Evolutionary conservation across 2,329 filamentous ascomycete genomes (phyloP), one percentile per base, ranked within the genome.

Genomic region (Mollisiaceae sp.): DNA sequence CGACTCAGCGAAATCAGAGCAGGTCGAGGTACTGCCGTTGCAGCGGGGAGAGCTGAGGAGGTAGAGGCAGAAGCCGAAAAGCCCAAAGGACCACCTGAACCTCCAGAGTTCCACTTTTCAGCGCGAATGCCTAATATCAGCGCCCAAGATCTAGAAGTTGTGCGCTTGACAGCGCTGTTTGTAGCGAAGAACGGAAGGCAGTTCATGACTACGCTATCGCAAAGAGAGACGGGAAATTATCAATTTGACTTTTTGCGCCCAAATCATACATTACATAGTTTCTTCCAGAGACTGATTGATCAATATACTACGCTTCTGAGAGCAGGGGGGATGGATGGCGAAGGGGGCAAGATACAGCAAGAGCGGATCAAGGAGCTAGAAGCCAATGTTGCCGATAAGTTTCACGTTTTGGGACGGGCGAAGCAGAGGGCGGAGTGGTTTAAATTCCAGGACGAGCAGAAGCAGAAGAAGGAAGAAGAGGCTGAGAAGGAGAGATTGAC

Each of bases 121-220:
- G 94, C 95, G 72, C 91, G 94, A 77, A 97, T 98, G 92, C 95
- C 95, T 65, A 94, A 94, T 72, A 97, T 99, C 80, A 97, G 91
- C 79, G 93, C 96, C 70, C 92, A 97, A 78, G 95, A 99, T 83
- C 81, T 98, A 69, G 87, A 90, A 72, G 83, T 89, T 59, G 83
- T 91, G 63, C 83, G 86, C 63, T 80, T 97, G 75, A 97, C 94
- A 41, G 95, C 95, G 22, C 83, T 97, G 32, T 97, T 95, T 78
- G 93, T 94, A 59, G 95, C 95, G 60, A 94, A 94, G 79, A 94
- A 97, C 74, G 95, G 95, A 15, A 89, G 94, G 67, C 89, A 91
- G 67, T 99, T 95, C 80, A 92, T 97, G 86, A 97, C 93, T 24
- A 87, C 90, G 62, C 82, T 99, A 69, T 92, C 91, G 27, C 94